Evolutionary conservation across 257 asterid species (phyloP).

Genomic region (Pogostemon cablin): DNA sequence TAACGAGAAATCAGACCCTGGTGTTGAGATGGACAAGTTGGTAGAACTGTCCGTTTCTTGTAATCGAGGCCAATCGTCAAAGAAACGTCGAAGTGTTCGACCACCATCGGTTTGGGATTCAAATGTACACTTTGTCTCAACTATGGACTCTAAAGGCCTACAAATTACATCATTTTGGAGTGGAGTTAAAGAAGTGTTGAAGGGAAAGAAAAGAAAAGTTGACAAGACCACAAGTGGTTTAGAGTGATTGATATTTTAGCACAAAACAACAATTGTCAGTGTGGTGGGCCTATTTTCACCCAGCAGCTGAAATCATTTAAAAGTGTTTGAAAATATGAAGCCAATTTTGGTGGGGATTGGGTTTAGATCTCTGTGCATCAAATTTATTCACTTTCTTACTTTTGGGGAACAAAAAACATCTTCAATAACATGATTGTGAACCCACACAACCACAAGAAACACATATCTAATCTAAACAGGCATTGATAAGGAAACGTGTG

Average conservation of each 20-base stretch:
- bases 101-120: constrained; percentile 45
- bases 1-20: constrained; percentile 62
- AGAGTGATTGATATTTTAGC: not conserved
- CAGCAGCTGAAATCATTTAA: constrained; percentile 4
- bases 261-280: constrained; percentile 11
- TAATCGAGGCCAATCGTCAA: constrained; percentile 79
- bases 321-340: constrained; percentile 36
- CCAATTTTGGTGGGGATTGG: constrained; percentile 17
- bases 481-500: not conserved
- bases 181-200: not conserved
- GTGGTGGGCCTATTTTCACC: constrained; percentile 40
- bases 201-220: not conserved
- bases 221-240: constrained; percentile 33
- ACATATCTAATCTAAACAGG: not conserved
- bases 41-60: constrained; percentile 48
- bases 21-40: constrained; percentile 58
- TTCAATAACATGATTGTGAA: not conserved
- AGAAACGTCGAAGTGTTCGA: constrained; percentile 66
- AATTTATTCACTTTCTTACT: constrained; percentile 46
- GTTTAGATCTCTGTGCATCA: constrained; percentile 21
- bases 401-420: constrained; percentile 44
- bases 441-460: not conserved
- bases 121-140: constrained; percentile 37
- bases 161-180: constrained; percentile 7
- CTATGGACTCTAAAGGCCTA: constrained; percentile 53